phyloP scores from a whole-genome alignment of 768 basidiomycete genomes.

The Collybia mongolica region DNA sequence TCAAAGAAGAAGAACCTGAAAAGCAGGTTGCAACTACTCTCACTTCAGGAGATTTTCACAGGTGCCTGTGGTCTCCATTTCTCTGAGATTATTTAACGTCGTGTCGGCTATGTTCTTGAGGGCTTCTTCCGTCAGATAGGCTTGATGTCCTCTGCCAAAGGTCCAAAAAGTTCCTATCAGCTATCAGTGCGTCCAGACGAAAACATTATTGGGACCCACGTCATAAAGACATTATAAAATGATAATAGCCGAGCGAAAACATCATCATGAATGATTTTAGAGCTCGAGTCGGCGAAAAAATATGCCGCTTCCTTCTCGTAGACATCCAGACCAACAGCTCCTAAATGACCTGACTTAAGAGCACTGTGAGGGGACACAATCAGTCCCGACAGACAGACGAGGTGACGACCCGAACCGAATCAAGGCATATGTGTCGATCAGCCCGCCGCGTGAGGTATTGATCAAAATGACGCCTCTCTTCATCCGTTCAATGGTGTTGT shows the following conservation, averaged over 20 bases:
- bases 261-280: constrained; percentile 44
- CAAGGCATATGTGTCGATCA: constrained; percentile 40
- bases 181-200: too few relatives aligned
- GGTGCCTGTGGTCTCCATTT: constrained; percentile 29
- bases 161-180: too few relatives aligned
- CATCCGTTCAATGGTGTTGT: constrained; percentile 32
- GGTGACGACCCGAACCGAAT: constrained; percentile 29
- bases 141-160: constrained; percentile 37
- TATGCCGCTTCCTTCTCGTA: constrained; percentile 40
- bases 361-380: constrained; percentile 18
- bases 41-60: constrained; percentile 22
- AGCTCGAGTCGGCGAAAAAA: constrained; percentile 42
- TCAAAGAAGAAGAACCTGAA: too few relatives aligned
- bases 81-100: constrained; percentile 33
- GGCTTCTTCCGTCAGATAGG: constrained; percentile 40
- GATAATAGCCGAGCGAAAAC: constrained; percentile 41
- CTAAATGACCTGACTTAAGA: constrained; percentile 36
- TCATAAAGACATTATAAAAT: constrained; percentile 47
- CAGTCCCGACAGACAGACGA: background rate
- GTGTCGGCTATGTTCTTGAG: constrained; percentile 38
- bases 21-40: background rate
- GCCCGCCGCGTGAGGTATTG: constrained; percentile 41
- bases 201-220: constrained; percentile 18
- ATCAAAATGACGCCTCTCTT: constrained; percentile 41
- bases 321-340: constrained; percentile 43